phyloP scores from a whole-genome alignment of 108 stramenopile genomes.

The Fragilariopsis cylindrus region DNA sequence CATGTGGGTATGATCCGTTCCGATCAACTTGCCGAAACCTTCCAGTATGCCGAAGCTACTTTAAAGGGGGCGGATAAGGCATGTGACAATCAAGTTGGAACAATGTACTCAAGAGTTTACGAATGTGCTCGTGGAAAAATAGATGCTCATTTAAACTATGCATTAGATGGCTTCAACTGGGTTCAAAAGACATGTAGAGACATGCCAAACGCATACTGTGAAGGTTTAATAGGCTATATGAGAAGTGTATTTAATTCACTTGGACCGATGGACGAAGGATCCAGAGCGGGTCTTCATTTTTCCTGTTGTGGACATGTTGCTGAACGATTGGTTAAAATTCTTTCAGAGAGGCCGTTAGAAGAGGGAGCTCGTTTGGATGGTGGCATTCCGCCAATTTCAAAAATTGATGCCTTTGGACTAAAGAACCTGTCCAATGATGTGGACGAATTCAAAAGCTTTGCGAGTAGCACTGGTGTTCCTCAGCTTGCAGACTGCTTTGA shows the following conservation, averaged over 20 bases:
- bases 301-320: constrained; percentile 91
- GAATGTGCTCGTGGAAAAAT: constrained; percentile 88
- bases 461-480: constrained; percentile 80
- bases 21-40: constrained; percentile 84
- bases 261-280: constrained; percentile 91
- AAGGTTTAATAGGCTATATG: constrained; percentile 85
- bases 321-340: constrained; percentile 76
- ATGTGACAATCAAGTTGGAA: constrained; percentile 86
- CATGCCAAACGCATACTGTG: constrained; percentile 84
- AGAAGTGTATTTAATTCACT: constrained; percentile 73
- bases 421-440: constrained; percentile 82
- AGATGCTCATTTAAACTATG: constrained; percentile 82
- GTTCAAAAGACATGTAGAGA: constrained; percentile 73
- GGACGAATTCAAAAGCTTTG: constrained; percentile 79
- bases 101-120: constrained; percentile 85
- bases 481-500: constrained; percentile 86
- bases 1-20: constrained; percentile 83
- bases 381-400: constrained; percentile 72
- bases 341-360: constrained; percentile 62
- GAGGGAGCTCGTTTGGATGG: constrained; percentile 27
- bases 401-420: constrained; percentile 85
- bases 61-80: constrained; percentile 82
- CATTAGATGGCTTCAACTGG: constrained; percentile 86
- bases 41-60: constrained; percentile 82
- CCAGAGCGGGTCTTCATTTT: constrained; percentile 84